Percentiles rank a stretch among this genome's conserved stretches.
phyloP scores from a whole-genome alignment of 306 rosid genomes.

The Fragaria nilgerrensis region DNA sequence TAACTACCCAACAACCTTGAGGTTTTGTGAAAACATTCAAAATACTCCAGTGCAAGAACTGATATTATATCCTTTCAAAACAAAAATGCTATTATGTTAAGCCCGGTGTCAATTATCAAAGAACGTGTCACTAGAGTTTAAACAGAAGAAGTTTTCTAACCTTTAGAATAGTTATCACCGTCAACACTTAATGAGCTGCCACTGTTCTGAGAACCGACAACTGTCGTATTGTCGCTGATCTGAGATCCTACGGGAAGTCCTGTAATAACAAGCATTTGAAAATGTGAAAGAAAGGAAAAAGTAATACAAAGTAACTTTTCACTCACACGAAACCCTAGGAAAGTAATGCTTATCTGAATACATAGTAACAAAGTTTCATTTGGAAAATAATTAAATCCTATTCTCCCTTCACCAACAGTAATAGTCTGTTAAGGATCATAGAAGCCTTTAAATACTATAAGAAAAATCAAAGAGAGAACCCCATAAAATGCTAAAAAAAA shows the following conservation, averaged over 20 bases:
- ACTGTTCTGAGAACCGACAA: not conserved
- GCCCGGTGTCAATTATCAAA: not conserved
- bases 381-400: no score
- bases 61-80: not conserved
- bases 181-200: not conserved
- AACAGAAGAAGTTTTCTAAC: constrained; percentile 29
- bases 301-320: not conserved
- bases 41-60: not conserved
- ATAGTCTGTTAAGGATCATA: no score
- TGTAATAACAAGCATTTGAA: not conserved
- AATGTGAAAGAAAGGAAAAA: not conserved
- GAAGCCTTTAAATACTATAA: not conserved
- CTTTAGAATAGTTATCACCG: constrained; percentile 23
- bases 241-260: constrained; percentile 14
- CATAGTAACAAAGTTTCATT: not conserved
- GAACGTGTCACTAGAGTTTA: not conserved
- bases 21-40: not conserved
- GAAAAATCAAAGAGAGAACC: not conserved
- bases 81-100: not conserved
- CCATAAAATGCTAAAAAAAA: not conserved
- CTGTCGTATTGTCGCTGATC: constrained; percentile 11
- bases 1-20: not conserved
- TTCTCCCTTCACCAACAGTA: not conserved
- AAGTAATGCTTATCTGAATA: no score
- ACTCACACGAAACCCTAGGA: not conserved